Evolutionary conservation across 169 alveolate species (phyloP), one percentile per base, ranked within the genome.

Genomic region (Plasmodium berghei): DNA sequence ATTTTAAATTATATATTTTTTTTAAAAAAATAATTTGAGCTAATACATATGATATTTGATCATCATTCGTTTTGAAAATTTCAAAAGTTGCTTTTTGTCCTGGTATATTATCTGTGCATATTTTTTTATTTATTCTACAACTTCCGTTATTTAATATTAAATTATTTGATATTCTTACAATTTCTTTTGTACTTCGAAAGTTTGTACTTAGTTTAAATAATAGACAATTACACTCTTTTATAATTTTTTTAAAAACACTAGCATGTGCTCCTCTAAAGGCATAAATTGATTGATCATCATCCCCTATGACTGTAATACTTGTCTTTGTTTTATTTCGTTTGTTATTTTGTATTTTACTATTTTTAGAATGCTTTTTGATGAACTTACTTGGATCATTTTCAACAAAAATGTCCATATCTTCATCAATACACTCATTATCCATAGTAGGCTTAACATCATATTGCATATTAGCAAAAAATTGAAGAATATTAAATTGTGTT

Each of bases 271-370:
- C 97, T 89, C 96, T 88, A 92, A 93, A 95, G 22, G 95, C 77
- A 73, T 95, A 95, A 18, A 95, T 95, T 22, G 95, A 87, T 70
- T 95, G 97, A 46, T 87, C 94, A 87, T 95, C 97, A 66, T 95
- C 97, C 22, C 97, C 97, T 10, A 93, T 93, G n/a, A 92, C 94
- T 26, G 95, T 92, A 24, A 92, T 86, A 16, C 26, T 9, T 18
- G 42, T 40, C 1, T 12, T 0, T 24, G 55, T 2, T 3, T 52
- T 34, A 1, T 9, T 40, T n/a, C 16, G 16, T 1, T 26, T 9
- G 16, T 24, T 16, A 8, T 28, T 59, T 5, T 34, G 9, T 5
- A 16, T 28, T 2, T 64, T 40, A 2, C 45, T 20, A 45, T 67
- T 59, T 9, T 14, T 12, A 28, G 72, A 9, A 3, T 5, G 8